Conservation (phyloP, 768 basidiomycete genomes). For the Trametopsis cervina region DNA sequence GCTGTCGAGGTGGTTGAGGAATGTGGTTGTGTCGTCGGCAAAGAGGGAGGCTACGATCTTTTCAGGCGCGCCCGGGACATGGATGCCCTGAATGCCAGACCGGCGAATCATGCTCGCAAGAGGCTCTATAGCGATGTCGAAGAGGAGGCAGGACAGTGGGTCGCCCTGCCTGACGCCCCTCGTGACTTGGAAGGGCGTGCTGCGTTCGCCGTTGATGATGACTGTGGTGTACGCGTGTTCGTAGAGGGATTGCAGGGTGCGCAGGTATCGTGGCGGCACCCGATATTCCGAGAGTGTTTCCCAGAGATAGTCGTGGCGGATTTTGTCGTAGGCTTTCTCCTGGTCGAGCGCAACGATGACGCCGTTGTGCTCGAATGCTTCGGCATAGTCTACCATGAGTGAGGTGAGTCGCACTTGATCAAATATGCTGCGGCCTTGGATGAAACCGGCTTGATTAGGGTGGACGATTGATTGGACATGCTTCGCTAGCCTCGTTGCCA, state of each 20-base stretch:
- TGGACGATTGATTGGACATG: neutral
- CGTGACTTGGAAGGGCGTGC: neutral
- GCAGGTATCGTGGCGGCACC: slow-evolving; percentile 7
- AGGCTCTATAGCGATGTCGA: slow-evolving; percentile 16
- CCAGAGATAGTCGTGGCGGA: slow-evolving; percentile 15
- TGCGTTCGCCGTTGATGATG: slow-evolving; percentile 10
- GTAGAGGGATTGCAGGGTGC: slow-evolving; percentile 9
- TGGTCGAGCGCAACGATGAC: slow-evolving; percentile 14
- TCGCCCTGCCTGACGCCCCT: slow-evolving; percentile 18
- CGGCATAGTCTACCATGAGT: slow-evolving; percentile 7
- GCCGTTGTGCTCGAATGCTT: slow-evolving; percentile 9
- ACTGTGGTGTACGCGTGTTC: slow-evolving; percentile 6
- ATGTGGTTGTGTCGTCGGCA: slow-evolving; percentile 35
- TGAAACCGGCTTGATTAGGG: slow-evolving; percentile 15
- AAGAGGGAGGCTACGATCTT: slow-evolving; percentile 29
- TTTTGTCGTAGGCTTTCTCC: slow-evolving; percentile 17
- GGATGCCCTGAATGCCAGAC: slow-evolving; percentile 6
- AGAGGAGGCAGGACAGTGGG: slow-evolving; percentile 17
- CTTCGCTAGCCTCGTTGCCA: slow-evolving; percentile 4
- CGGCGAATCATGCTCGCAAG: slow-evolving; percentile 7
- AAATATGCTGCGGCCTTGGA: slow-evolving; percentile 6
- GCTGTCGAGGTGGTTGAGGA: slow-evolving; percentile 3
- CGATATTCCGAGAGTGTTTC: neutral
- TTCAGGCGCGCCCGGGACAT: slow-evolving; percentile 10
- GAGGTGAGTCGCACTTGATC: slow-evolving; percentile 13